These are phyloP conservation scores for Gentiana macrophylla DNA, from an alignment of 257 asterid genomes.

Conservation along the genomic window DNA sequence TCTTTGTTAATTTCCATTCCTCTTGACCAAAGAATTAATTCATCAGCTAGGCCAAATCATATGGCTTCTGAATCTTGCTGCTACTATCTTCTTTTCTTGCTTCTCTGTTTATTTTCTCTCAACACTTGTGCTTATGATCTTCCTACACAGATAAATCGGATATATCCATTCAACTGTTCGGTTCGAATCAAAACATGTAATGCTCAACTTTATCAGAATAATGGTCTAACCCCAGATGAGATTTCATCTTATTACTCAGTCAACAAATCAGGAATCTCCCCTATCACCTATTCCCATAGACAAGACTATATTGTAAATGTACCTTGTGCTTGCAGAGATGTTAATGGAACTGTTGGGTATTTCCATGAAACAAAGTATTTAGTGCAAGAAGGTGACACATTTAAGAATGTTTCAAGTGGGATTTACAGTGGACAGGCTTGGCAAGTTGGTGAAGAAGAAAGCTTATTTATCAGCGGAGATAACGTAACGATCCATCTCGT, in stretches of 20 bases:
- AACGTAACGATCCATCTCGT: conserved; percentile 38
- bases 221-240: conserved; percentile 20
- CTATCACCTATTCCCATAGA: conserved; percentile 13
- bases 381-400: conserved; percentile 23
- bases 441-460: conserved; percentile 29
- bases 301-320: conserved; percentile 42
- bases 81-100: conserved; percentile 15
- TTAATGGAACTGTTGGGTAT: conserved; percentile 37
- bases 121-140: conserved; percentile 4
- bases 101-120: conserved; percentile 4
- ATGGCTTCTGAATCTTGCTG: conserved; percentile 30
- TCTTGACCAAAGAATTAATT: conserved; percentile 4
- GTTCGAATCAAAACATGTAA: conserved; percentile 29
- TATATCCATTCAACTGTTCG: conserved; percentile 37
- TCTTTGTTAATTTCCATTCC: conserved; percentile 1
- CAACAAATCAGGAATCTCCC: conserved; percentile 28
- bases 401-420: conserved; percentile 28
- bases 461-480: conserved; percentile 9
- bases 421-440: conserved; percentile 53
- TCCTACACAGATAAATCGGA: conserved; percentile 11
- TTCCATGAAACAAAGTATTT: conserved; percentile 44
- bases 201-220: conserved; percentile 58
- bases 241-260: conserved; percentile 40
- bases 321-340: conserved; percentile 50
- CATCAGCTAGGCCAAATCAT: conserved; percentile 12